Percentiles rank a stretch among this genome's conserved stretches.
These are phyloP conservation scores for Diplodia sapinea DNA, from an alignment of 2,329 filamentous ascomycete genomes.

Conservation along the genomic window DNA sequence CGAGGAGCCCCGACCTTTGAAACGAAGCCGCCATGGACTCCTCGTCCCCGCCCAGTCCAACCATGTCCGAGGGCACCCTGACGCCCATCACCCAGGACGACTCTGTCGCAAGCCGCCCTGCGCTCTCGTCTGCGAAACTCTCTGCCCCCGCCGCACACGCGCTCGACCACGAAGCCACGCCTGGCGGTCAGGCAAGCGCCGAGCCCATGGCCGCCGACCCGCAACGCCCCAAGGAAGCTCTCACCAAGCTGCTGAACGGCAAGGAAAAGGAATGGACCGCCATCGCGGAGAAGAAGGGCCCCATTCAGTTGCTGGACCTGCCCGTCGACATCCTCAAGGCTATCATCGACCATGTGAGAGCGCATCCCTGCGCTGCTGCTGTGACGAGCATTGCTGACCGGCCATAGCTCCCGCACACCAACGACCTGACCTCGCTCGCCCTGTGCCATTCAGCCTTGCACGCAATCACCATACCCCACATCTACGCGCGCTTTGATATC, in stretches of 20 bases:
- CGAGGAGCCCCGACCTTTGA: conserved; percentile 30
- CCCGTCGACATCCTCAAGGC: conserved; percentile 79
- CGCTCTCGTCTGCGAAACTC: conserved; percentile 17
- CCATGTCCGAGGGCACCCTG: conserved; percentile 38
- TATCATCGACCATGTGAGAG: conserved; percentile 73
- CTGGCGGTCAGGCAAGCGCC: conserved; percentile 15
- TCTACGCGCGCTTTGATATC: conserved; percentile 86
- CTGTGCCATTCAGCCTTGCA: conserved; percentile 80
- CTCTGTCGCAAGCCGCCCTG: conserved; percentile 29
- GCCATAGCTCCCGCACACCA: conserved; percentile 76
- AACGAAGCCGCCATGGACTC: conserved; percentile 39
- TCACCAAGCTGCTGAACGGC: conserved; percentile 56
- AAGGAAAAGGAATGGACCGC: conserved; percentile 50
- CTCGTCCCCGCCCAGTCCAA: conserved; percentile 41
- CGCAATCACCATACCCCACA: conserved; percentile 74
- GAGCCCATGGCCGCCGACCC: conserved; percentile 26
- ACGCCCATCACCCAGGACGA: conserved; percentile 42
- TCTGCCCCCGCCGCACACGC: conserved; percentile 5
- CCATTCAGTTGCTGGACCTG: conserved; percentile 72
- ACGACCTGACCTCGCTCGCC: conserved; percentile 79
- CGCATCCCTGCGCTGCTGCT: conserved; percentile 14
- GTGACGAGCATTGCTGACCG: conserved; percentile 21
- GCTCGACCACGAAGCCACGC: conserved; percentile 13
- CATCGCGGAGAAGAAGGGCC: conserved; percentile 55
- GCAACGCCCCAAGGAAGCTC: conserved; percentile 39